Evolutionary conservation across 306 rosid species (phyloP).

Genomic region (Malus sieversii): DNA sequence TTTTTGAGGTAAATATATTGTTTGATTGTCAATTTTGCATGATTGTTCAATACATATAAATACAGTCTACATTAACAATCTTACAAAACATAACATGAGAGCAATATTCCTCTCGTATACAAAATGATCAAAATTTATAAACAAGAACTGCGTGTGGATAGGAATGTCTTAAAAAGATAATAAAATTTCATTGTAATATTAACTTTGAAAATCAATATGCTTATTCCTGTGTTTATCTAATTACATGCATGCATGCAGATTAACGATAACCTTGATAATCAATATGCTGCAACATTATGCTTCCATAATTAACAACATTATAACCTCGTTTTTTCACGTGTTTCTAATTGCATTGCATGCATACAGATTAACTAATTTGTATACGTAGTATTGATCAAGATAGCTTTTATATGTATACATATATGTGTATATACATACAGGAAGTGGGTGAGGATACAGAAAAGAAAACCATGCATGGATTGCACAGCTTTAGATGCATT

Average conservation of each 20-base stretch:
- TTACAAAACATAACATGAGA: not conserved
- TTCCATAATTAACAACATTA: too few species aligned
- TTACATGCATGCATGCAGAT: not conserved
- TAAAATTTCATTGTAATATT: too few species aligned
- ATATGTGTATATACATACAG: not conserved
- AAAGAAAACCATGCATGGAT: constrained; percentile 15
- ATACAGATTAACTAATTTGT: too few species aligned
- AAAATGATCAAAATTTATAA: not conserved
- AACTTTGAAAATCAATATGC: not conserved
- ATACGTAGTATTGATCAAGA: too few species aligned
- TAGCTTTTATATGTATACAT: too few species aligned
- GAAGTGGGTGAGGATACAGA: not conserved
- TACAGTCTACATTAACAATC: not conserved
- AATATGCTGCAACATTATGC: too few species aligned
- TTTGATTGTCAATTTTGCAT: not conserved
- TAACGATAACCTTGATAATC: not conserved
- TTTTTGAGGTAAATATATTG: constrained; percentile 6
- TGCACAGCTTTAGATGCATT: constrained; percentile 17
- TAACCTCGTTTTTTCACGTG: too few species aligned
- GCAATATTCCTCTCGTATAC: not conserved
- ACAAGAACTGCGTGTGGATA: not conserved
- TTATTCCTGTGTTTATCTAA: not conserved
- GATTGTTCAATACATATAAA: not conserved
- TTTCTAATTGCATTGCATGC: too few species aligned
- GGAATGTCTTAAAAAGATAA: not conserved